Evolutionary conservation across 1,284 basidiomycete genomes (phyloP).

Genomic region (Malassezia yamatoensis): DNA sequence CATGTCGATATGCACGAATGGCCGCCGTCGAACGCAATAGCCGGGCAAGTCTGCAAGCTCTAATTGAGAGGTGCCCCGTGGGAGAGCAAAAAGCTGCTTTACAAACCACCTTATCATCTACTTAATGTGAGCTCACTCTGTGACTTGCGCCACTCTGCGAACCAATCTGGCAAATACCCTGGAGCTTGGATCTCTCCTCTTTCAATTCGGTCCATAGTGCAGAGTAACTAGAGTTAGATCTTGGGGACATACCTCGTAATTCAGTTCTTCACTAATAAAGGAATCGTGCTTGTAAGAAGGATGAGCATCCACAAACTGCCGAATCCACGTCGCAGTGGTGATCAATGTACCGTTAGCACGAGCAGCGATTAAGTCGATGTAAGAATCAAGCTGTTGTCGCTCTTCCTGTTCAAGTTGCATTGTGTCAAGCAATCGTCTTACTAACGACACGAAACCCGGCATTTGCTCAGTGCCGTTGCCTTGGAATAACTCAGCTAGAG

Average conservation of each 20-base stretch:
- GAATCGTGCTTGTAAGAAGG: constrained; percentile 84
- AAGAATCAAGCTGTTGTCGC: constrained; percentile 57
- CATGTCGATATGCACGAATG: constrained; percentile 24
- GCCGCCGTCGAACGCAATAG: constrained; percentile 6
- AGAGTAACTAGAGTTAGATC: constrained; percentile 1
- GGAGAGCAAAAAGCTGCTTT: background rate
- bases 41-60: constrained; percentile 3
- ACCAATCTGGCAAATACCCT: constrained; percentile 38
- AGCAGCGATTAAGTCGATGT: constrained; percentile 47
- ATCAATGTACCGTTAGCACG: constrained; percentile 54
- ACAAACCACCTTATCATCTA: constrained; percentile 1
- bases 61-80: constrained; percentile 9
- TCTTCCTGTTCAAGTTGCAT: constrained; percentile 65
- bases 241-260: constrained; percentile 59
- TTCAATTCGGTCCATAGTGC: constrained; percentile 69
- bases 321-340: constrained; percentile 86
- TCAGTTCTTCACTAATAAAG: constrained; percentile 77
- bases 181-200: constrained; percentile 39
- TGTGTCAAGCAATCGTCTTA: constrained; percentile 76
- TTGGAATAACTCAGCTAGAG: constrained; percentile 83
- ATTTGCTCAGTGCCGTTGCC: constrained; percentile 64
- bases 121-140: background rate
- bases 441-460: constrained; percentile 75
- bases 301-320: constrained; percentile 78
- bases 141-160: constrained; percentile 20